phyloP scores from a whole-genome alignment of 2,329 filamentous ascomycete genomes.

The Aschersonia sp. region DNA sequence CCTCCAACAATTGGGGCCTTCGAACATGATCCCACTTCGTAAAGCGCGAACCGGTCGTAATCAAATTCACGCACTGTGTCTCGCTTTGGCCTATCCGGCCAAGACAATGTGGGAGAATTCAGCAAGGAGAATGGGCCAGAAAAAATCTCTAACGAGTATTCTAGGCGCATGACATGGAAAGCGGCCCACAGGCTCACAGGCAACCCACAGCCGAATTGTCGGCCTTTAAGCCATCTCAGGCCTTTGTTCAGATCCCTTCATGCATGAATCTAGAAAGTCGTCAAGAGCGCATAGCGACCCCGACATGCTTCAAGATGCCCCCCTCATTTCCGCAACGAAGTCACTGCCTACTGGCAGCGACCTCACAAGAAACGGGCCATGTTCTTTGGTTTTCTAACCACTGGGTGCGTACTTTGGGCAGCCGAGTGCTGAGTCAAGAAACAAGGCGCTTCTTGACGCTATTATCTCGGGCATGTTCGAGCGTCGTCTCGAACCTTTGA shows the following conservation, averaged over 20 bases:
- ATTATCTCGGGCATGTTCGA: neutral
- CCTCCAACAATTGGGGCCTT: neutral
- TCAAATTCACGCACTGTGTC: neutral
- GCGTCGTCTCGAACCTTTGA: neutral
- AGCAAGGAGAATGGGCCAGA: too few relatives aligned
- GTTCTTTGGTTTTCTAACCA: neutral
- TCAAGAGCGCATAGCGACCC: too few relatives aligned
- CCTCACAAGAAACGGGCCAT: neutral
- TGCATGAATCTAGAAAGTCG: too few relatives aligned
- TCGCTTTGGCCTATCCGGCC: neutral
- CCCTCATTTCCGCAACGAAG: too few relatives aligned
- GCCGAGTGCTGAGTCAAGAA: constrained; percentile 1
- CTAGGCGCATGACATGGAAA: too few relatives aligned
- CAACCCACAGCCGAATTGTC: too few relatives aligned
- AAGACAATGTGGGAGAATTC: neutral
- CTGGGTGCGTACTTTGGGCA: neutral
- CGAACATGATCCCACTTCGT: neutral
- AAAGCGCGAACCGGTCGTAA: neutral
- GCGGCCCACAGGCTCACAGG: too few relatives aligned
- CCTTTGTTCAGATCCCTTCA: too few relatives aligned
- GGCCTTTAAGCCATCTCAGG: too few relatives aligned
- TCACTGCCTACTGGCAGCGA: neutral
- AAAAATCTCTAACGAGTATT: too few relatives aligned
- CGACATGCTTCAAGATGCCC: too few relatives aligned
- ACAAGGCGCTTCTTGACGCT: neutral